Percentiles rank a stretch among this genome's conserved stretches.
Conservation (phyloP, 2,329 filamentous ascomycete genomes). For the Microcera coccophila region DNA sequence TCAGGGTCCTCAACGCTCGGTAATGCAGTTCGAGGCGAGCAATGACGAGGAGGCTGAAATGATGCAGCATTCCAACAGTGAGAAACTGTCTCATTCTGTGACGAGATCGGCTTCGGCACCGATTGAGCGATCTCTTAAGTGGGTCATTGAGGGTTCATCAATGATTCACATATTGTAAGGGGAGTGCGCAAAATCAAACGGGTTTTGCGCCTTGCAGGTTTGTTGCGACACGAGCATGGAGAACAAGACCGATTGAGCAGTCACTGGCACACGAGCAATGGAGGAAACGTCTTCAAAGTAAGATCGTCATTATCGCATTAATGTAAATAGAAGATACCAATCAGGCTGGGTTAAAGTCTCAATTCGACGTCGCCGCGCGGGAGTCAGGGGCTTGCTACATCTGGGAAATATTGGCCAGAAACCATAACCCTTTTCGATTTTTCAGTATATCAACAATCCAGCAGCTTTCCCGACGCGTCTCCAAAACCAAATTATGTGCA, state of each 20-base stretch:
- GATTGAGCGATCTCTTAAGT: too few species aligned
- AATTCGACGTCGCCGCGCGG: slow-evolving; percentile 28
- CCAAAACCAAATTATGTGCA: slow-evolving; percentile 31
- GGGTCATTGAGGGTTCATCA: too few species aligned
- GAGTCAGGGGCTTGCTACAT: slow-evolving; percentile 26
- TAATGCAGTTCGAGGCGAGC: neutral
- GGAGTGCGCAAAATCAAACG: neutral
- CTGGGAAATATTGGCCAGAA: slow-evolving; percentile 21
- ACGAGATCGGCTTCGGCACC: neutral
- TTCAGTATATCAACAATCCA: slow-evolving; percentile 31
- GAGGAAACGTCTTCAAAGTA: neutral
- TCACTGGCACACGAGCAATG: neutral
- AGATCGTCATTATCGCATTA: neutral
- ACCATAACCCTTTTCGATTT: slow-evolving; percentile 28
- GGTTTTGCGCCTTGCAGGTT: neutral
- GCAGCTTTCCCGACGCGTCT: slow-evolving; percentile 24
- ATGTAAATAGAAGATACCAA: neutral
- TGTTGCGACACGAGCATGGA: neutral
- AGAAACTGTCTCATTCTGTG: neutral
- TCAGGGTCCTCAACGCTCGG: too few species aligned
- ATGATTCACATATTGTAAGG: too few species aligned
- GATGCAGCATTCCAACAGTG: neutral
- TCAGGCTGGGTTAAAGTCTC: slow-evolving; percentile 23
- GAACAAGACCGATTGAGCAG: neutral
- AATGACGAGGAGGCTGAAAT: neutral